phyloP scores from a whole-genome alignment of 805 yeast genomes.

The Blastobotrys peoriensis region DNA sequence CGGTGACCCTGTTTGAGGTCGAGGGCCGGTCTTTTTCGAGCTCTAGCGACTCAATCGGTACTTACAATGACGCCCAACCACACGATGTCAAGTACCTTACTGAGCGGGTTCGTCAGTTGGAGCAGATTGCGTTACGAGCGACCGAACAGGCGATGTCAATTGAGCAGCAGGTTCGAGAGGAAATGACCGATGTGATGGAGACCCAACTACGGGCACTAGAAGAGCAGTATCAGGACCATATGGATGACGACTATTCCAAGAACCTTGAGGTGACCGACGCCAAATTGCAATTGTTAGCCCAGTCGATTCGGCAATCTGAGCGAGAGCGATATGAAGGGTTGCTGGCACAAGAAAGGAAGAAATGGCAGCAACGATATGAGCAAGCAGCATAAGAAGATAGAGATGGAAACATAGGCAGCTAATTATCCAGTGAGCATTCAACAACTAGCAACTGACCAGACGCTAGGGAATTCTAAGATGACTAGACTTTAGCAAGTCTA shows the following conservation, averaged over 20 bases:
- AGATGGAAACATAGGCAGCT: no score
- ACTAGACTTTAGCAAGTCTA: no score
- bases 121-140: slow-evolving; percentile 3
- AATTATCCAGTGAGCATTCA: no score
- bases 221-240: slow-evolving; percentile 20
- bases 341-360: slow-evolving; percentile 6
- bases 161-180: slow-evolving; percentile 23
- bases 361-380: neutral
- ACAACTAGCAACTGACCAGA: no score
- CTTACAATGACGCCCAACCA: neutral
- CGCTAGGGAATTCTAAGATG: no score
- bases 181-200: slow-evolving; percentile 28
- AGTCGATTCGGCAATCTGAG: neutral
- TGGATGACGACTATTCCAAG: slow-evolving; percentile 15
- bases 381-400: no score
- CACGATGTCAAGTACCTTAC: slow-evolving; percentile 4
- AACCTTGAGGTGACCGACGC: slow-evolving; percentile 19
- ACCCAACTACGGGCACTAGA: slow-evolving; percentile 24
- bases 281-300: slow-evolving; percentile 17
- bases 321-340: slow-evolving; percentile 2
- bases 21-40: slow-evolving; percentile 5
- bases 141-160: slow-evolving; percentile 13
- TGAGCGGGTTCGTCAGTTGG: slow-evolving; percentile 12
- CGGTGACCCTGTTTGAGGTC: slow-evolving; percentile 3
- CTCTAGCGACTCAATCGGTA: neutral